phyloP scores from a whole-genome alignment of 495 filamentous ascomycete species.

The Podospora didyma region DNA sequence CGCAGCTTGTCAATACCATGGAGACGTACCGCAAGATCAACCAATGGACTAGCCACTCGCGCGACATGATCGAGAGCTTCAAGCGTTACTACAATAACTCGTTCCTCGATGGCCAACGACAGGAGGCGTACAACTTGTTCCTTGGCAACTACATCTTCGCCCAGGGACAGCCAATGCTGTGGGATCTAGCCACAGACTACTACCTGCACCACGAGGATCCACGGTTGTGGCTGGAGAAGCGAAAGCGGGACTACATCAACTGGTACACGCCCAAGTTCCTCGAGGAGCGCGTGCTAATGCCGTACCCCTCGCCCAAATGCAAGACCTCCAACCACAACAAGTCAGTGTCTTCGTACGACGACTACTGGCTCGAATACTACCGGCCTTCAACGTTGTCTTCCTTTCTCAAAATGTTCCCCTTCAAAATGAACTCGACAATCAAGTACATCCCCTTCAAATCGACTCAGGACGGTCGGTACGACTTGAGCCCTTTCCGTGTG shows the following conservation, averaged over 20 bases:
- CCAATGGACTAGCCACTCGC: conserved; percentile 94
- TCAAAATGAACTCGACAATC: conserved; percentile 81
- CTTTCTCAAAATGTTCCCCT: conserved; percentile 83
- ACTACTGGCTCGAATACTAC: conserved; percentile 99
- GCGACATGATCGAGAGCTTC: conserved; percentile 99
- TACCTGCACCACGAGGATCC: conserved; percentile 92
- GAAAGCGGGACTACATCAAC: conserved; percentile 63
- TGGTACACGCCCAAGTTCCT: conserved; percentile 86
- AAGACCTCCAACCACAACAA: conserved; percentile 38
- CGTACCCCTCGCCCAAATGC: conserved; percentile 38
- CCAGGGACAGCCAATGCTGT: conserved; percentile 92
- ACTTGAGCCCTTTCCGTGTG: conserved; percentile 80
- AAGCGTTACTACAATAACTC: conserved; percentile 99
- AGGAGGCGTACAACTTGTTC: conserved; percentile 97
- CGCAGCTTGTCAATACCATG: conserved; percentile 98
- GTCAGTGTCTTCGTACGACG: conserved; percentile 70
- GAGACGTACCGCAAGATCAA: conserved; percentile 98
- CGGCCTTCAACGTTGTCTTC: conserved; percentile 80
- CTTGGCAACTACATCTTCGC: conserved; percentile 92
- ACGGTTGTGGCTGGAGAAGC: conserved; percentile 61
- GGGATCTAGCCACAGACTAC: conserved; percentile 94
- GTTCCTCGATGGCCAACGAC: conserved; percentile 90
- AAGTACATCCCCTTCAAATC: conserved; percentile 73
- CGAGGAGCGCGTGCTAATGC: conserved; percentile 52
- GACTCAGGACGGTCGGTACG: conserved; percentile 65